Percentiles rank a stretch among this genome's conserved stretches.
These are phyloP conservation scores for Dactylellina leptospora DNA, from an alignment of 2,329 filamentous ascomycete genomes.

Conservation along the genomic window DNA sequence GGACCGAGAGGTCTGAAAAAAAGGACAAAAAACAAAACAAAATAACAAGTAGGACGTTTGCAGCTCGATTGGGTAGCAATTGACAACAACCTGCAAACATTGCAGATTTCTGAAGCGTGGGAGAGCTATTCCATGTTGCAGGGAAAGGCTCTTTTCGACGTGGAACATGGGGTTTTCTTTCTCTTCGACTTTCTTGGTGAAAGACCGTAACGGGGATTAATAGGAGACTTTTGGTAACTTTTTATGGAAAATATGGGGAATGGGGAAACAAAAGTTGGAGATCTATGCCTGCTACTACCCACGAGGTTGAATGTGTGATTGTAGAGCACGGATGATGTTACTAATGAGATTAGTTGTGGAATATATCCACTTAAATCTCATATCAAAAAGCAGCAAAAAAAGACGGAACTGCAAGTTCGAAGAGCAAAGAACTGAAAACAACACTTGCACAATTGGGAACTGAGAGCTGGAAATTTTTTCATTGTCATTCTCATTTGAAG, in stretches of 20 bases:
- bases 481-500: too few relatives aligned
- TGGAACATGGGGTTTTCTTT: slow-evolving; percentile 22
- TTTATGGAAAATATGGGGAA: slow-evolving; percentile 2
- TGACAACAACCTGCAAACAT: slow-evolving; percentile 47
- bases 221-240: too few relatives aligned
- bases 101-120: slow-evolving; percentile 23
- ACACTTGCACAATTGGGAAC: too few relatives aligned
- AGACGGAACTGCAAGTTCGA: not conserved
- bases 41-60: slow-evolving; percentile 17
- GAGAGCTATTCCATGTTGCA: slow-evolving; percentile 21
- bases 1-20: not conserved
- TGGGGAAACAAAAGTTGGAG: slow-evolving; percentile 30
- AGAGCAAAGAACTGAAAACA: not conserved
- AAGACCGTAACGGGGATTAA: slow-evolving; percentile 5
- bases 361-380: slow-evolving; percentile 16
- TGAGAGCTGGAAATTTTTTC: too few relatives aligned
- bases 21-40: slow-evolving; percentile 5
- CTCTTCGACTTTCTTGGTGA: slow-evolving; percentile 6
- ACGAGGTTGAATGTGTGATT: slow-evolving; percentile 32
- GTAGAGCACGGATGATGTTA: slow-evolving; percentile 31
- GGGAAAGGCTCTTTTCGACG: slow-evolving; percentile 13
- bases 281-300: slow-evolving; percentile 19
- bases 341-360: slow-evolving; percentile 37
- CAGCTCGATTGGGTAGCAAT: slow-evolving; percentile 45
- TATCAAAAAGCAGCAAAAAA: not conserved